These are phyloP conservation scores for Incumbomyces delicatus DNA, from an alignment of 2,329 filamentous ascomycete genomes.

Conservation along the genomic window DNA sequence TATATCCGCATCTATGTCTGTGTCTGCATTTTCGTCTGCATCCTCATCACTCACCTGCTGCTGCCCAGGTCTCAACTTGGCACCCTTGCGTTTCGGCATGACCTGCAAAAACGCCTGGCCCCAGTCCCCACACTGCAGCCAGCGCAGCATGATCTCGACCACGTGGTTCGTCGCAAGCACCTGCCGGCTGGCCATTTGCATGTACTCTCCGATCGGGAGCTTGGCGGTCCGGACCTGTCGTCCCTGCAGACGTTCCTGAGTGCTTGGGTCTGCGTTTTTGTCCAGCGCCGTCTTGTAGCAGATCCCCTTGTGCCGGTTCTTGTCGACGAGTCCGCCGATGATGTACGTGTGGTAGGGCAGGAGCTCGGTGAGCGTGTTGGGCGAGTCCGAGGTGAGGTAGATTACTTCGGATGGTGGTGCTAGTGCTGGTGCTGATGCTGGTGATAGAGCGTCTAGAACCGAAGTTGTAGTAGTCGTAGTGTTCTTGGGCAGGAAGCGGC, in stretches of 20 bases:
- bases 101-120: constrained; percentile 77
- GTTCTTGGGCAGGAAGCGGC: background rate
- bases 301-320: constrained; percentile 89
- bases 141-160: constrained; percentile 88
- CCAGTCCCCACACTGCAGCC: constrained; percentile 88
- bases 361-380: constrained; percentile 68
- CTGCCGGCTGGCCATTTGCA: constrained; percentile 77
- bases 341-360: constrained; percentile 87
- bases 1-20: background rate
- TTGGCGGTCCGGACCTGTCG: constrained; percentile 67
- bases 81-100: constrained; percentile 85
- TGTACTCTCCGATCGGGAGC: constrained; percentile 87
- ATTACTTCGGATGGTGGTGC: constrained; percentile 52
- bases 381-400: constrained; percentile 88
- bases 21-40: background rate
- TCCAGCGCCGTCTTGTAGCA: constrained; percentile 75
- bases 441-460: no score
- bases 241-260: background rate
- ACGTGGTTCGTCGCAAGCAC: constrained; percentile 94
- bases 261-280: constrained; percentile 23
- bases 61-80: constrained; percentile 45
- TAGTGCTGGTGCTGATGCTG: no score
- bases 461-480: background rate
- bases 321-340: constrained; percentile 88
- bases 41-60: constrained; percentile 7